Evolutionary conservation across 1,284 basidiomycete species (phyloP), one percentile per base, ranked within the genome.

Genomic region (Leccinum cinnamomeum): DNA sequence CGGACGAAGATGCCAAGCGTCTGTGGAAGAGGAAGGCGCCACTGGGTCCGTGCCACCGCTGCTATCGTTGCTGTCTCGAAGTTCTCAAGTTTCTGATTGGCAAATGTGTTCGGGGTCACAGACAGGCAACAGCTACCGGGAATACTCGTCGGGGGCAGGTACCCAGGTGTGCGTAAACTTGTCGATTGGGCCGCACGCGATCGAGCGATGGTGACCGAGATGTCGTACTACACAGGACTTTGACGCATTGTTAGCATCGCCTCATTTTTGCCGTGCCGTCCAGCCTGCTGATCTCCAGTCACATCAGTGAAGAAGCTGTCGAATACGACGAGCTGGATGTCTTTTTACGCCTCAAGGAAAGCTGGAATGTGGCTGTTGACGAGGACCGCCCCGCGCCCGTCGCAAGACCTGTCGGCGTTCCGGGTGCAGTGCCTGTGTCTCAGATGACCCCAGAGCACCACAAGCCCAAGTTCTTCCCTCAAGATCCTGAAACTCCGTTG

Each of bases 121-220:
- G 91, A 86, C 75, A 91, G 91, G 68, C 89, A 90, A 67, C 89
- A 90, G 68, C 78, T 93, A 6, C 91, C 91, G 35, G 91, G 91
- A 6, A 87, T 93, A 53, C 82, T 93, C 8, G 82, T 93, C 46
- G 91, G 91, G 7, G 85, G 85, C 23, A 81, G 79, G 62, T 92
- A 84, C 64, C 81, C 80, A 44, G 84, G 84, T 28, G 84, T 85
- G 69, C 65, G 83, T 78, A 18, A 7, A 53, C 51, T 18, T 48
- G 46, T 30, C 46, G 20, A 44, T 53, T 57, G 8, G 5, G 25
- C 5, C 28, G 16, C 41, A 33, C 53, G 23, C 46, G 33, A 28
- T 33, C 30, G 8, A 56, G 57, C 56, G 20, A 63, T 53, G 41
- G 57, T 48, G 46, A 48, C 53, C 61, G 50, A 56, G 37, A 53